Percentiles rank a stretch among this genome's conserved stretches.
These are phyloP conservation scores for Hibiscus syriacus DNA, from an alignment of 345 rosid species.

Conservation along the genomic window DNA sequence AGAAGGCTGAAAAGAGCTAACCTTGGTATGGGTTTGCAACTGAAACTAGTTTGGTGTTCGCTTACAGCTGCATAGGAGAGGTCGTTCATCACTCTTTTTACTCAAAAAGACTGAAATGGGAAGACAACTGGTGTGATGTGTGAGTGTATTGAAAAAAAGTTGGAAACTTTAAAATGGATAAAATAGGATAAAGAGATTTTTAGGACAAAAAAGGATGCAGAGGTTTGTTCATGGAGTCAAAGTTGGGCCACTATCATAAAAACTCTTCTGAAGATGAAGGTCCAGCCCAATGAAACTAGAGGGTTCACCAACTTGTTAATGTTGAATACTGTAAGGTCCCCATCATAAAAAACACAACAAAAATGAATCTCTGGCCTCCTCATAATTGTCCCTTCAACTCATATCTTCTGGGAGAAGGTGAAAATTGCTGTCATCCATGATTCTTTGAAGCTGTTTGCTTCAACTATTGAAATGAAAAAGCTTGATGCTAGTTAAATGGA, in stretches of 20 bases:
- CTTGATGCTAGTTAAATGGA: too few species aligned
- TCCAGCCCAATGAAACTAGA: not conserved
- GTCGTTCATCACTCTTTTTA: slow-evolving; percentile 40
- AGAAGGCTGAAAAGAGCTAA: slow-evolving; percentile 27
- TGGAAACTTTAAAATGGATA: not conserved
- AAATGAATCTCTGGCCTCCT: too few species aligned
- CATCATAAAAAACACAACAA: too few species aligned
- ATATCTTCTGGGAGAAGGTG: too few species aligned
- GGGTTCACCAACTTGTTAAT: not conserved
- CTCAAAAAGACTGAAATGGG: not conserved
- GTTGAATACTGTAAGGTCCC: too few species aligned
- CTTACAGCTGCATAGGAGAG: slow-evolving; percentile 30
- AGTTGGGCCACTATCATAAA: not conserved
- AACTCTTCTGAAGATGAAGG: not conserved
- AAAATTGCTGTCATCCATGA: too few species aligned
- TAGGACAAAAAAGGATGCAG: not conserved
- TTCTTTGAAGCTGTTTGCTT: too few species aligned
- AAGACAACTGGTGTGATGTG: not conserved
- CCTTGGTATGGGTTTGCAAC: slow-evolving; percentile 30
- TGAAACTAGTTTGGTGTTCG: slow-evolving; percentile 20
- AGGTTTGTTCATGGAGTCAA: not conserved
- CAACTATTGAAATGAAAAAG: too few species aligned
- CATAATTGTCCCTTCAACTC: too few species aligned
- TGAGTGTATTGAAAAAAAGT: not conserved
- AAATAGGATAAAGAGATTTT: not conserved